These are phyloP conservation scores for Tausonia pullulans DNA, from an alignment of 1,284 basidiomycete genomes.

Conservation along the genomic window DNA sequence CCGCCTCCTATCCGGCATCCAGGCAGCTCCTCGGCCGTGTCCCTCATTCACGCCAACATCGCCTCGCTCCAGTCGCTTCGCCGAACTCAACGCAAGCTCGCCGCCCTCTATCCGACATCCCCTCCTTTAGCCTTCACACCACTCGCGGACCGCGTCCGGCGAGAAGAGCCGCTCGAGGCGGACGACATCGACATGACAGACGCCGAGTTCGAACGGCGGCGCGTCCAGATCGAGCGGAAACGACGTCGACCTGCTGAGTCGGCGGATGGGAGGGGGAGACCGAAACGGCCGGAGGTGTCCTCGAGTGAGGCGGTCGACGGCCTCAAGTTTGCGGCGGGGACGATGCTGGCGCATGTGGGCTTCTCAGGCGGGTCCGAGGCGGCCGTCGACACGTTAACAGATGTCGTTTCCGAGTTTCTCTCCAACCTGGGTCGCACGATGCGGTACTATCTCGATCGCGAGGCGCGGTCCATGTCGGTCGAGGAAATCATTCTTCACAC, in stretches of 20 bases:
- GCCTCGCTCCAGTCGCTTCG: conserved; percentile 56
- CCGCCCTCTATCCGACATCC: conserved; percentile 40
- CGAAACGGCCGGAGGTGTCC: conserved; percentile 24
- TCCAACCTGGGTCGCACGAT: conserved; percentile 78
- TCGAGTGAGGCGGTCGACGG: conserved; percentile 27
- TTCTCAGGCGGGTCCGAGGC: conserved; percentile 54
- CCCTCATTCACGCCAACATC: conserved; percentile 49
- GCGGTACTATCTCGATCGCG: conserved; percentile 68
- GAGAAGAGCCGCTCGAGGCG: conserved; percentile 20
- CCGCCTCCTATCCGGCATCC: neutral
- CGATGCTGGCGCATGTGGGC: conserved; percentile 71
- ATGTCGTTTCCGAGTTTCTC: conserved; percentile 70
- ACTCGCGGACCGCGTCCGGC: neutral
- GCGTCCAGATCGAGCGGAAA: neutral
- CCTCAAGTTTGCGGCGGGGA: conserved; percentile 37
- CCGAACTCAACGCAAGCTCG: conserved; percentile 55
- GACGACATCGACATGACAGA: conserved; percentile 20
- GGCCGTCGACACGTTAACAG: conserved; percentile 67
- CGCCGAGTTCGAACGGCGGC: conserved; percentile 3
- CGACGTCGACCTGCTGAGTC: neutral
- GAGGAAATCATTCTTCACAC: conserved; percentile 91
- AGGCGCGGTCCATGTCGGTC: conserved; percentile 60
- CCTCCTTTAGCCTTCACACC: conserved; percentile 13
- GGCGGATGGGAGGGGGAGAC: conserved; percentile 19
- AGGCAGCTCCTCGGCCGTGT: neutral